Base-by-base conservation (phyloP, 1,139 yeast genomes). In the Sugiyamaella neomexicana region DNA sequence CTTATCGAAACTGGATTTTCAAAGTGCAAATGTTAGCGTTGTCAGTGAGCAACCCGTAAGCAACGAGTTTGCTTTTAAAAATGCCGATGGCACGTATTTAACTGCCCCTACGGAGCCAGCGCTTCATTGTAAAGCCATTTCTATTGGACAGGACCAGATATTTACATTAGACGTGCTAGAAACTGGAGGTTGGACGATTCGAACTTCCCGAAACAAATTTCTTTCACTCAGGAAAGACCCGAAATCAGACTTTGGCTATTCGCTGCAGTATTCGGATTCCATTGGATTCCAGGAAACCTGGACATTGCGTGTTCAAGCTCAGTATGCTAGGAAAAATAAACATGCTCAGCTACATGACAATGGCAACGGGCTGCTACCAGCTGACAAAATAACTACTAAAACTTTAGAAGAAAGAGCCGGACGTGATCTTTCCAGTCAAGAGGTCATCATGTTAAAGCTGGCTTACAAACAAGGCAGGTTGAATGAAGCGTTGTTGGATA, bases 401-500 rank as follows among this genome's bases (percentile, higher is more conserved):
- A 70, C 58, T 42, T 58, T 64, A 53, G 69, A 63, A 29, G 60
- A 63, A 27, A 50, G 55, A 20, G 70, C 61, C 1, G 79, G 76
- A 1, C 55, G 74, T 27, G 60, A 65, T 34, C 64, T 76, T 10
- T 67, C 64, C 8, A 62, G 65, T 29, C 59, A 64, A 1, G 62
- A 69, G 20, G 57, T 74, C 5, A 58, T 60, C 23, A 57, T 61
- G 25, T 55, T 77, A 8, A 71, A 67, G 47, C 52, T 53, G 5
- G 78, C 80, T 0, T 63, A 69, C 39, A 64, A 64, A 54, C 67
- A 67, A 1, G 80, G 80, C 1, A 66, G 65, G 16, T 52, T 77
- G 17, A 73, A 76, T 54, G 80, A 77, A 58, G 76, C 73, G 43
- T 50, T 76, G 37, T 65, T 77, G n/a, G 71, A 73, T 23, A 58